Conservation (phyloP, 108 stramenopile genomes). For the Skeletonema grethae region DNA sequence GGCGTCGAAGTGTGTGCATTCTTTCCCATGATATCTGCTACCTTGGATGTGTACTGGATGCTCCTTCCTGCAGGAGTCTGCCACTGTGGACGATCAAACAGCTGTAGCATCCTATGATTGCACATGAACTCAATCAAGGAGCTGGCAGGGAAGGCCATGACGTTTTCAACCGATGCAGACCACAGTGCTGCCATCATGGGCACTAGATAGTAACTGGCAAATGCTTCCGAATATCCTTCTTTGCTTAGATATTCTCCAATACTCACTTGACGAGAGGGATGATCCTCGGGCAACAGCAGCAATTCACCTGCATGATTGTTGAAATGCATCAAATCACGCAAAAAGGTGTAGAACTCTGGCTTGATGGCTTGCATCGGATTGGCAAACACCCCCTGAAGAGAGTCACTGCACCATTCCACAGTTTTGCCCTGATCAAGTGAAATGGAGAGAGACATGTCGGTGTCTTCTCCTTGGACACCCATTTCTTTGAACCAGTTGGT, state of each 20-base stretch:
- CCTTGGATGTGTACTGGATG: conserved; percentile 74
- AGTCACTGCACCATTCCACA: conserved; percentile 88
- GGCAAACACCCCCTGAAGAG: conserved; percentile 76
- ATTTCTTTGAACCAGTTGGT: conserved; percentile 83
- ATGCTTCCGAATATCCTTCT: conserved; percentile 76
- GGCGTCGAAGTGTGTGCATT: conserved; percentile 58
- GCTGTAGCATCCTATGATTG: conserved; percentile 95
- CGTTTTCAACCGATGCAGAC: conserved; percentile 83
- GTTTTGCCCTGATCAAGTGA: conserved; percentile 79
- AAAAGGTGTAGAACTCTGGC: conserved; percentile 76
- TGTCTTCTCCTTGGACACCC: conserved; percentile 65
- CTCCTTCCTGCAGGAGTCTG: conserved; percentile 81
- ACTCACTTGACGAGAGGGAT: conserved; percentile 76
- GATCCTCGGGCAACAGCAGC: conserved; percentile 63
- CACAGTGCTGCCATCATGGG: conserved; percentile 97
- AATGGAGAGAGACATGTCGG: conserved; percentile 91
- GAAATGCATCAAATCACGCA: conserved; percentile 88
- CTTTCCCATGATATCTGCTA: conserved; percentile 64
- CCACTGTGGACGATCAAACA: conserved; percentile 87
- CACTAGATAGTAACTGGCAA: conserved; percentile 84
- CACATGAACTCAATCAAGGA: conserved; percentile 90
- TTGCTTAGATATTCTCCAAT: conserved; percentile 83
- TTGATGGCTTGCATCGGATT: conserved; percentile 57
- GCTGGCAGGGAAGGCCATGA: conserved; percentile 79
- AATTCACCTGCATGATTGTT: conserved; percentile 74